Conservation (phyloP, 2,329 filamentous ascomycete species). For the Trichoderma cornu-damae region DNA sequence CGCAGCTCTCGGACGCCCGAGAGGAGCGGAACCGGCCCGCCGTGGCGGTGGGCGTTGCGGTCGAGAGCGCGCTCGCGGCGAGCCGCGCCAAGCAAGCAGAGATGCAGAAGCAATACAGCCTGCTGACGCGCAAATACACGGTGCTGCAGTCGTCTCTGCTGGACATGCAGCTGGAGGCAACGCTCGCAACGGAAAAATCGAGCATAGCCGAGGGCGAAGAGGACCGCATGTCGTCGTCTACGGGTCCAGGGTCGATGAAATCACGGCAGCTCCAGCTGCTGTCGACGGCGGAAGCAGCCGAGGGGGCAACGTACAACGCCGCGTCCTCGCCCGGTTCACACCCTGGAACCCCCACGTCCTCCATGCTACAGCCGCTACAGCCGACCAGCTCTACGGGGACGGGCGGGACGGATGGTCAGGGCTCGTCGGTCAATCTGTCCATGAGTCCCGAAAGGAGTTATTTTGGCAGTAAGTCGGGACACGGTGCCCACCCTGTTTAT, state of each 20-base stretch:
- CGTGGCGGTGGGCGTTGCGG: constrained; percentile 32
- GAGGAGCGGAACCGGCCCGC: constrained; percentile 26
- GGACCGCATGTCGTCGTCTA: constrained; percentile 36
- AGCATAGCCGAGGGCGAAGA: constrained; percentile 27
- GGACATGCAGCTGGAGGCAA: constrained; percentile 40
- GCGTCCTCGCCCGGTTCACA: constrained; percentile 39
- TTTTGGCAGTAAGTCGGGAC: constrained; percentile 42
- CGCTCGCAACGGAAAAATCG: constrained; percentile 23
- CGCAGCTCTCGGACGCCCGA: constrained; percentile 39
- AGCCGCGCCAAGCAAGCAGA: constrained; percentile 50
- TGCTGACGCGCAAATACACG: constrained; percentile 48
- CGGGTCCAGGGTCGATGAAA: constrained; percentile 37
- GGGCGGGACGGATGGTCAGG: constrained; percentile 31
- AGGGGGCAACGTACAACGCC: constrained; percentile 40
- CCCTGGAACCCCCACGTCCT: constrained; percentile 26
- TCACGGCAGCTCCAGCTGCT: constrained; percentile 38
- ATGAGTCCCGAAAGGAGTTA: constrained; percentile 40
- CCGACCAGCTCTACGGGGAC: constrained; percentile 37
- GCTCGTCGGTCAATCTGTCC: constrained; percentile 27
- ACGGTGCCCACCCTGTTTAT: too few species aligned
- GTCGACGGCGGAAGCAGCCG: constrained; percentile 42
- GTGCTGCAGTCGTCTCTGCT: constrained; percentile 47
- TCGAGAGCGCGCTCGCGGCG: constrained; percentile 46
- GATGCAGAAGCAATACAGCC: constrained; percentile 47
- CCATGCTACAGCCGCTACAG: constrained; percentile 30